Evolutionary conservation across 495 filamentous ascomycete species (phyloP).

Genomic region (Podospora comata): DNA sequence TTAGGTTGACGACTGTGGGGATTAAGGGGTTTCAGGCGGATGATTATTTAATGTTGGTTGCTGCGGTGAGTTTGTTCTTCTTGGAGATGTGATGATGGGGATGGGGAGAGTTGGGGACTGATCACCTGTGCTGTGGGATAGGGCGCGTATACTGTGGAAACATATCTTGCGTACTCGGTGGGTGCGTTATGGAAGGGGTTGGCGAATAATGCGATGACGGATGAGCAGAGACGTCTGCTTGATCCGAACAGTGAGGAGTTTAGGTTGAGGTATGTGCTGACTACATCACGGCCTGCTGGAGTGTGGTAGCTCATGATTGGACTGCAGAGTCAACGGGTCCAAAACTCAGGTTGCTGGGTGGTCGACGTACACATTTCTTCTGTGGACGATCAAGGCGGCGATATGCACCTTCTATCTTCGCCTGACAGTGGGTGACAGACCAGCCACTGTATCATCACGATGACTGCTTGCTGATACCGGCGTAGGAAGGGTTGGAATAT

Average conservation of each 20-base stretch:
- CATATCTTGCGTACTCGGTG: constrained; percentile 34
- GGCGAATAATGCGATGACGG: constrained; percentile 60
- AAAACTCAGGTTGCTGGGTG: constrained; percentile 60
- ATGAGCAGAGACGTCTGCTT: constrained; percentile 45
- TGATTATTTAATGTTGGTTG: constrained; percentile 60
- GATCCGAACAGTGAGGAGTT: constrained; percentile 49
- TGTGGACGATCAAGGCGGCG: constrained; percentile 59
- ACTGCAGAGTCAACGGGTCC: constrained; percentile 51
- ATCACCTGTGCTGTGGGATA: background rate
- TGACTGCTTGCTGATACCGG: background rate
- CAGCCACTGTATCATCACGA: background rate
- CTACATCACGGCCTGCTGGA: background rate
- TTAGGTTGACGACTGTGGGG: constrained; percentile 52
- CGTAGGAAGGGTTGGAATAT: constrained; percentile 48
- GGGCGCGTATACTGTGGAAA: constrained; percentile 31
- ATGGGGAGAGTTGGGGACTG: too few species aligned
- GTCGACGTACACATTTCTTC: constrained; percentile 54
- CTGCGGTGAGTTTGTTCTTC: constrained; percentile 41
- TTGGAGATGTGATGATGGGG: too few species aligned
- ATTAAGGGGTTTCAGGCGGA: constrained; percentile 50
- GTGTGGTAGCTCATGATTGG: background rate
- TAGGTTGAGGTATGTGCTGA: constrained; percentile 29
- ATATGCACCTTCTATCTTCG: constrained; percentile 60
- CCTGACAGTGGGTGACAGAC: constrained; percentile 46
- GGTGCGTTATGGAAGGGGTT: constrained; percentile 48